Evolutionary conservation across 306 rosid genomes (phyloP).

Genomic region (Cercis canadensis): DNA sequence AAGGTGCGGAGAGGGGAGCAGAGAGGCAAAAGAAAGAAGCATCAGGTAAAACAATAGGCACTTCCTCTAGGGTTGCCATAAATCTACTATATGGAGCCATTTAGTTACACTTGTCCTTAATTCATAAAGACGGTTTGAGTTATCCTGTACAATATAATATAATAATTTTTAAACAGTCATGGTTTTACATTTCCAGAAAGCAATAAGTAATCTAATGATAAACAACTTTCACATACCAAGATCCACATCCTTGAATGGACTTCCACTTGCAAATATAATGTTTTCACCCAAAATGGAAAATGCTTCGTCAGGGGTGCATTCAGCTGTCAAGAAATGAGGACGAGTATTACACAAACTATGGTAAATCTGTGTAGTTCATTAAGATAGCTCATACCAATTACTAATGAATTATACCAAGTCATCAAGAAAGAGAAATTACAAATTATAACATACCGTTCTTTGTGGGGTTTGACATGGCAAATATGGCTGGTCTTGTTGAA

Average conservation of each 20-base stretch:
- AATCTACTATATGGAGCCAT: too few relatives aligned
- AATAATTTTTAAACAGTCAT: constrained; percentile 1
- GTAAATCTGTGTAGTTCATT: constrained; percentile 12
- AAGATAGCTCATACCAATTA: constrained; percentile 19
- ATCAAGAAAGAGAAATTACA: background rate
- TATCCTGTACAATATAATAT: constrained; percentile 29
- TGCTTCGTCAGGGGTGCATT: constrained; percentile 96
- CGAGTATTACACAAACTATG: constrained; percentile 16
- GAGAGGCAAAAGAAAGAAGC: too few relatives aligned
- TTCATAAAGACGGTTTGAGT: background rate
- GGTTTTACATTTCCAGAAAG: constrained; percentile 26
- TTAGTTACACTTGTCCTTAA: too few relatives aligned
- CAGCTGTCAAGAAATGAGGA: constrained; percentile 67
- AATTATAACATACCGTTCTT: constrained; percentile 66
- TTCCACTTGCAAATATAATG: constrained; percentile 96
- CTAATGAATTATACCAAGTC: background rate
- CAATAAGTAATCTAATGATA: background rate
- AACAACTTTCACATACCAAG: constrained; percentile 65
- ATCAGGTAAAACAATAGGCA: too few relatives aligned
- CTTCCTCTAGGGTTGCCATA: too few relatives aligned
- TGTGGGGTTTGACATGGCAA: constrained; percentile 99
- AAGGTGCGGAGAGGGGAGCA: too few relatives aligned
- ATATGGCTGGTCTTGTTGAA: constrained; percentile 96
- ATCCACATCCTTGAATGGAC: constrained; percentile 90
- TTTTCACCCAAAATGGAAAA: constrained; percentile 89